phyloP scores from a whole-genome alignment of 2,329 filamentous ascomycete species.

The Sporothrix schenckii region DNA sequence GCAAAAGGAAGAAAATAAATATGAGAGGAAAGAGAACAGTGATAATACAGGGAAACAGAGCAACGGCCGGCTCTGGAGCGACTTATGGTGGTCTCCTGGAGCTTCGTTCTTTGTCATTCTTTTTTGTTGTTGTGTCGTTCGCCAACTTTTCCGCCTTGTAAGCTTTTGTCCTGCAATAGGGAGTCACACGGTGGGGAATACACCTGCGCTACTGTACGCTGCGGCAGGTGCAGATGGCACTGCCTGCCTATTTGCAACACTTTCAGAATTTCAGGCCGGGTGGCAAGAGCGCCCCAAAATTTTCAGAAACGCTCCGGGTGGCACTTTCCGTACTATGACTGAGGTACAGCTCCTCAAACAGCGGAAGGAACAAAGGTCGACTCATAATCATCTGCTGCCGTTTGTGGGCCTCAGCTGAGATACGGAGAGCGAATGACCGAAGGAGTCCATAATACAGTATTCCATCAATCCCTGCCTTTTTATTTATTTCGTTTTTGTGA shows the following conservation, averaged over 20 bases:
- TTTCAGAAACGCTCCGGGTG: neutral
- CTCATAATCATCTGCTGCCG: conserved; percentile 16
- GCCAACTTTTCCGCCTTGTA: neutral
- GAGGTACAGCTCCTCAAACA: too few relatives aligned
- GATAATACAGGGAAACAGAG: neutral
- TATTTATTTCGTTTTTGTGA: neutral
- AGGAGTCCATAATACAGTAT: neutral
- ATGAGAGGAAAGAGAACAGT: neutral
- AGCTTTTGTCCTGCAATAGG: neutral
- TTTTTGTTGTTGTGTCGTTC: neutral
- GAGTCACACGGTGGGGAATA: conserved; percentile 16
- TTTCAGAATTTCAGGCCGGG: neutral
- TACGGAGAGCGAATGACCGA: neutral
- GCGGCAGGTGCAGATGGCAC: conserved; percentile 4
- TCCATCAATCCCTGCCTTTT: neutral
- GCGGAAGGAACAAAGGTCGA: neutral
- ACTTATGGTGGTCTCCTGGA: neutral
- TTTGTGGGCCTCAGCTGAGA: neutral
- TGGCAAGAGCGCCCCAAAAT: conserved; percentile 9
- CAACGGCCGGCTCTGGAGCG: too few relatives aligned
- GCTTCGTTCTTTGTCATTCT: neutral
- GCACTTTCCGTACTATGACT: neutral
- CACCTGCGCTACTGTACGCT: conserved; percentile 12
- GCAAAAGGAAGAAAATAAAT: neutral
- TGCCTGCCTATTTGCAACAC: conserved; percentile 10